Base-by-base conservation (phyloP, 176 grass and related monocot species). In the Panicum miliaceum region DNA sequence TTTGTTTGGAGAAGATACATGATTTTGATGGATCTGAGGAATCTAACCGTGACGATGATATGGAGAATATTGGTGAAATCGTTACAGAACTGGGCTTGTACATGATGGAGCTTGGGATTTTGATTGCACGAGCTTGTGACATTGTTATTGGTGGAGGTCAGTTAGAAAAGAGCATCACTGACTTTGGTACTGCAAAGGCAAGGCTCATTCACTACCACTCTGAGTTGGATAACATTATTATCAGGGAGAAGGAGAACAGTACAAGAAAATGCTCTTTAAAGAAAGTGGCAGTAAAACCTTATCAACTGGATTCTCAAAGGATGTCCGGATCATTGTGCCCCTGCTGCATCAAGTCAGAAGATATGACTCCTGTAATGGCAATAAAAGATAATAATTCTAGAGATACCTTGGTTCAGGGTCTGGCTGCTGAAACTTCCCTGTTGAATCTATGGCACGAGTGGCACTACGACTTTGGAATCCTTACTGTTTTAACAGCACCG, bases 181-280 rank as follows among this genome's bases (percentile, higher is more conserved):
- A 90, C 1, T 93, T 74, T 27, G 91, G 96, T 1, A 93, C 82
- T 48, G 92, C 91, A 6, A 98, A 98, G 80, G 92, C 92, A 5
- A 92, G 96, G 51, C 87, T 98, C 32, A 89, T 98, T 83, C 96
- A 98, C 74, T 98, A 95, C 62, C 96, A 98, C 46, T 98, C 89
- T 5, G 80, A 77, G 9, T 4, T 93, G n/a, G 96, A 98, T 73
- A 89, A 82, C 66, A 68, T 73, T 86, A 60, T 95, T 38, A 84
- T 95, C 26, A 93, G 82, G 86, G 46, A 88, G 20, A 57, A 57
- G 57, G 57, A 23, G 25, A 88, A 12, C 20, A 84, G 34, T 5
- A 63, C 46, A 82, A 90, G 48, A 11, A 73, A 74, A 67, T 15
- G 23, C 1, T 54, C n/a, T 1, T 66, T 4, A 1, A 79, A n/a